phyloP scores from a whole-genome alignment of 768 basidiomycete genomes.

The Amyloporia xantha region DNA sequence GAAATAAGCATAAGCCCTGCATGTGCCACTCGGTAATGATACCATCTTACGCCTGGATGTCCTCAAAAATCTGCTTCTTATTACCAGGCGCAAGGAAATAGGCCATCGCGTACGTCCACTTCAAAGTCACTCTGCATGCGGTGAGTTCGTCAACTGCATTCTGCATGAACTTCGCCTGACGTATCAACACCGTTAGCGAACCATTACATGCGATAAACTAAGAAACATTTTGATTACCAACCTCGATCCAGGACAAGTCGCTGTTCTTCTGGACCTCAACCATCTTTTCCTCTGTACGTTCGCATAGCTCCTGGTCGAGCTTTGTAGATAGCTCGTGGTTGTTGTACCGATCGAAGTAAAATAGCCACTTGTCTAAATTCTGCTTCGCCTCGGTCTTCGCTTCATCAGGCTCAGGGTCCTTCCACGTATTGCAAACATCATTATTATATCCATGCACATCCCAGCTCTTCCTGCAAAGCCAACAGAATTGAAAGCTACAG shows the following conservation, averaged over 20 bases:
- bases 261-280: constrained; percentile 95
- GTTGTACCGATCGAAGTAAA: constrained; percentile 97
- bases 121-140: constrained; percentile 86
- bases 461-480: constrained; percentile 88
- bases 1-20: not conserved
- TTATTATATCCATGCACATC: constrained; percentile 15
- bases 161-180: constrained; percentile 74
- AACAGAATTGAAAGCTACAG: constrained; percentile 96
- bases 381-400: constrained; percentile 32
- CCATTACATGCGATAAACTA: not conserved
- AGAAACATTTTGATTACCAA: constrained; percentile 27
- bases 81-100: constrained; percentile 90
- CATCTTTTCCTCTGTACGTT: constrained; percentile 99
- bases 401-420: constrained; percentile 74
- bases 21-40: not conserved
- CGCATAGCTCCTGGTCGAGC: constrained; percentile 84
- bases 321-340: constrained; percentile 99
- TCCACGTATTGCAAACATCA: constrained; percentile 29
- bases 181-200: not conserved
- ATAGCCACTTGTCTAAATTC: constrained; percentile 25
- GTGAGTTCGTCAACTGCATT: constrained; percentile 91
- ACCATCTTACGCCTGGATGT: constrained; percentile 75
- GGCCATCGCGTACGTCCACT: constrained; percentile 99
- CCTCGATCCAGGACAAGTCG: constrained; percentile 95
- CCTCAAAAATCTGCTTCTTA: constrained; percentile 92